Conservation (phyloP, 2,329 filamentous ascomycete genomes). For the Monilinia laxa region DNA sequence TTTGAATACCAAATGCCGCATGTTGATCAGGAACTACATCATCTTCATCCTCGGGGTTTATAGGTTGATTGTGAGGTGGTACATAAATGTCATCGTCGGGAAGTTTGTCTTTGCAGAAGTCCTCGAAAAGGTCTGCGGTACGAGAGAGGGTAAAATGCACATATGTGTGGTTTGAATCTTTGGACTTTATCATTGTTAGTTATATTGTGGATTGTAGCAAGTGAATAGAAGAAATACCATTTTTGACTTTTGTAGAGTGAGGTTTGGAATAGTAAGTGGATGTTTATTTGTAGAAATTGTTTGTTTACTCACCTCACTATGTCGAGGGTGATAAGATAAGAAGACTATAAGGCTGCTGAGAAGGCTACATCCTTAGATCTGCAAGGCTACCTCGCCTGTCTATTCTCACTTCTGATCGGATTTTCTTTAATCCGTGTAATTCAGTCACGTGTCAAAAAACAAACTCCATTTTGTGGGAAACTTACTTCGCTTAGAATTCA, state of each 20-base stretch:
- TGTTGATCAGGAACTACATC: slow-evolving; percentile 87
- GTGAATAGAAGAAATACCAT: slow-evolving; percentile 8
- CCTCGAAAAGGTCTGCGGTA: slow-evolving; percentile 77
- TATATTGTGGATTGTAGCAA: neutral
- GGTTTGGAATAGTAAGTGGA: neutral
- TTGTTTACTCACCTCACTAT: neutral
- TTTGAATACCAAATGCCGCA: slow-evolving; percentile 81
- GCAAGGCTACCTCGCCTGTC: slow-evolving; percentile 1
- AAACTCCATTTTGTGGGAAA: slow-evolving; percentile 19
- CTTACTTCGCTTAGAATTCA: slow-evolving; percentile 21
- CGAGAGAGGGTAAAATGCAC: slow-evolving; percentile 71
- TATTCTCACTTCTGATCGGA: neutral
- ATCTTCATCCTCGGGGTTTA: slow-evolving; percentile 86
- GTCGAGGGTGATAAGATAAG: neutral
- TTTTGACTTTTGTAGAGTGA: neutral
- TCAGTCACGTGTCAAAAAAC: neutral
- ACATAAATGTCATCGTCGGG: slow-evolving; percentile 81
- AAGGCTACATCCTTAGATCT: neutral
- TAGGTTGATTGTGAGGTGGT: slow-evolving; percentile 73
- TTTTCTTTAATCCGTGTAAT: neutral
- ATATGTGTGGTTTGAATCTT: slow-evolving; percentile 74
- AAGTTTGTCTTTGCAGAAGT: slow-evolving; percentile 68
- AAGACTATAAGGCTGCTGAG: neutral
- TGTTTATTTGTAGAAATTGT: neutral
- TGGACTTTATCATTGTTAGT: slow-evolving; percentile 42